Percentiles rank a stretch among this genome's conserved stretches.
Evolutionary conservation across 257 asterid genomes (phyloP).

Genomic region (Verbascum thapsus): DNA sequence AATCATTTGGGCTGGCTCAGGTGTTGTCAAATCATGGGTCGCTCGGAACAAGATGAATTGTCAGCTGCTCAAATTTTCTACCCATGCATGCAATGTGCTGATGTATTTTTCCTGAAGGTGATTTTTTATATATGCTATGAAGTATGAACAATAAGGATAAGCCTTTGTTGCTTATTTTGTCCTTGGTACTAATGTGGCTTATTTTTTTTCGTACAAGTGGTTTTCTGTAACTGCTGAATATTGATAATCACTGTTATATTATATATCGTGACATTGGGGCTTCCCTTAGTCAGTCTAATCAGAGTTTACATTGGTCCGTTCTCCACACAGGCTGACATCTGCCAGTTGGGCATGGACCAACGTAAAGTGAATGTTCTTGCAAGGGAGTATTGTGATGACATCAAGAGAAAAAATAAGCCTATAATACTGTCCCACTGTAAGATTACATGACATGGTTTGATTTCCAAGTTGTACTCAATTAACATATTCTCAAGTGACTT

Average conservation of each 20-base stretch:
- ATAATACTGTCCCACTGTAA: conserved; percentile 81
- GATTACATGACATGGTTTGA: conserved; percentile 19
- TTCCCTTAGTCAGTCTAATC: background rate
- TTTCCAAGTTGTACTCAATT: conserved; percentile 5
- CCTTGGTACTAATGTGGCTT: conserved; percentile 10
- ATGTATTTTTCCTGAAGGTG: conserved; percentile 84
- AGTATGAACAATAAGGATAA: background rate
- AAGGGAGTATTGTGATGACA: conserved; percentile 85
- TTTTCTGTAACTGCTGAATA: conserved; percentile 15
- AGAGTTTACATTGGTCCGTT: conserved; percentile 12
- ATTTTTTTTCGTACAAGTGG: conserved; percentile 4
- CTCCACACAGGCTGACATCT: conserved; percentile 74
- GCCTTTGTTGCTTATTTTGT: conserved; percentile 9
- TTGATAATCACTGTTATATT: background rate
- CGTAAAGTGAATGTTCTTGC: conserved; percentile 88
- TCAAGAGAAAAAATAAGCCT: conserved; percentile 82
- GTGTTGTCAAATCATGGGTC: conserved; percentile 91
- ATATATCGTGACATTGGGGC: background rate
- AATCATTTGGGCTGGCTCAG: conserved; percentile 35
- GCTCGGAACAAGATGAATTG: conserved; percentile 76
- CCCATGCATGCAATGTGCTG: conserved; percentile 97
- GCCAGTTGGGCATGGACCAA: conserved; percentile 91
- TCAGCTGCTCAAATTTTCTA: conserved; percentile 86
- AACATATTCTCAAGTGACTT: background rate
- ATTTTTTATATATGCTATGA: background rate